These are phyloP conservation scores for Plantago coronopus DNA, from an alignment of 305 asterid genomes.

Conservation along the genomic window DNA sequence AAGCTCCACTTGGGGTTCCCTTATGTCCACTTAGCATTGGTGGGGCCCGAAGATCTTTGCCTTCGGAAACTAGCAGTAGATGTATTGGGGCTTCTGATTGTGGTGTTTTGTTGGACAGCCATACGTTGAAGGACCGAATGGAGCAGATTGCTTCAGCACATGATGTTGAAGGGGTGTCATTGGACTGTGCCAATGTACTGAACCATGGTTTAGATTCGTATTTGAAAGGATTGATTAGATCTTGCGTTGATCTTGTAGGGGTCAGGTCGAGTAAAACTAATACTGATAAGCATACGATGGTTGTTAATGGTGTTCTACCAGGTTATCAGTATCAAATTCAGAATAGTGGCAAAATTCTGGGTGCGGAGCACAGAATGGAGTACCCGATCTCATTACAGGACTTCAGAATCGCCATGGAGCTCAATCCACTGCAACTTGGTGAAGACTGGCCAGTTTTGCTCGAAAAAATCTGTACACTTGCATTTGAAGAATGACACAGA, in stretches of 20 bases:
- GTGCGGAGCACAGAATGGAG: slow-evolving; percentile 38
- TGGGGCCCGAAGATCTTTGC: slow-evolving; percentile 53
- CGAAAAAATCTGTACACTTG: slow-evolving; percentile 71
- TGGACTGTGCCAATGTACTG: slow-evolving; percentile 62
- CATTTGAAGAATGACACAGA: slow-evolving; percentile 61
- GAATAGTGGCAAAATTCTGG: slow-evolving; percentile 47
- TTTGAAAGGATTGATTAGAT: slow-evolving; percentile 61
- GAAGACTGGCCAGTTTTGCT: slow-evolving; percentile 95
- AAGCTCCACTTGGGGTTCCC: slow-evolving; percentile 86
- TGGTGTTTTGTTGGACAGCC: slow-evolving; percentile 55
- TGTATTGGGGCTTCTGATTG: slow-evolving; percentile 30
- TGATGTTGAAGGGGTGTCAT: slow-evolving; percentile 78
- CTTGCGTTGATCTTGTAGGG: slow-evolving; percentile 60
- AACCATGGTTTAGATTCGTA: slow-evolving; percentile 69
- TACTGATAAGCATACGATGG: slow-evolving; percentile 46
- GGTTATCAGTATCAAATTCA: slow-evolving; percentile 56
- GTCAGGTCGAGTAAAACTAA: slow-evolving; percentile 47
- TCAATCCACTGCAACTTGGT: slow-evolving; percentile 80
- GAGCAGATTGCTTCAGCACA: slow-evolving; percentile 57
- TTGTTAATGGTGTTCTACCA: slow-evolving; percentile 63
- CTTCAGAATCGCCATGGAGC: slow-evolving; percentile 90
- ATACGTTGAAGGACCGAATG: slow-evolving; percentile 60
- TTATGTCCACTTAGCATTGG: slow-evolving; percentile 60
- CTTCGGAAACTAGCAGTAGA: slow-evolving; percentile 47
- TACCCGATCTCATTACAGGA: slow-evolving; percentile 66